Evolutionary conservation across 805 yeast species (phyloP), one percentile per base, ranked within the genome.

Genomic region (Candida ipomoeae): DNA sequence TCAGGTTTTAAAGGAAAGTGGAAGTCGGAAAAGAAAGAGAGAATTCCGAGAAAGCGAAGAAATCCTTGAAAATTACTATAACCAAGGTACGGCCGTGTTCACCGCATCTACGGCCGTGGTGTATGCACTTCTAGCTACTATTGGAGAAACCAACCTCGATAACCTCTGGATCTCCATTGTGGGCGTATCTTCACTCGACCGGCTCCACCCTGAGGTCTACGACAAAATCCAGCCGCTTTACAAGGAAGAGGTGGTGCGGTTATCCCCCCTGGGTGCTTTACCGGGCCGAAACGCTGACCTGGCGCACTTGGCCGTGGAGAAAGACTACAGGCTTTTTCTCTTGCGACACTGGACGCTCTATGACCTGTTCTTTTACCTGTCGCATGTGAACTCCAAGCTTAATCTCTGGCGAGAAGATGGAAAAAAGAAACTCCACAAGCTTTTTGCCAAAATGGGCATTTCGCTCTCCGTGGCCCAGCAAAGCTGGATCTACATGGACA

Each of bases 401-500:
- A 83, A 83, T 50, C 71, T 94, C 36, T 94, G 97, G 94, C 85
- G 91, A 32, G 96, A 89, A 61, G 91, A 87, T 51, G 99, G 99
- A 5, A 80, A 85, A 56, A 89, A 88, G 62, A 80, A 83, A 56
- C 71, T 94, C 46, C 96, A 91, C 63, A 89, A 90, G 59, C 78
- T 94, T 80, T 89, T 94, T 70, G 99, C 99, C 1, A 81, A 87
- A 59, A 94, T 95, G 97, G 99, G 99, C 6, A 85, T 94, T 5
- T 85, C 97, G 0, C 73, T 94, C 44, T 85, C 82, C 5, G 84
- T 85, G n/a, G 94, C 98, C 0, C 86, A 84, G 61, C 96, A 94
- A 65, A 83, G 83, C 49, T 94, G 98, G 98, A 75, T 85, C 23
- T 95, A 92, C 64, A 82, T 92, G 84, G 94, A 89, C 63, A 80